These are phyloP conservation scores for Malus domestica DNA, from an alignment of 306 rosid species.

Conservation along the genomic window ASM211411v1 NC_041797.1:16712501-16713000, in stretches of 20 bases:
- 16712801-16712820: neutral
- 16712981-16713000: conserved; percentile 31
- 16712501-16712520: neutral
- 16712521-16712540: neutral
- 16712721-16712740: neutral
- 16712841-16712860: neutral
- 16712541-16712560: neutral
- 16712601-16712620: neutral
- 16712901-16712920: conserved; percentile 69
- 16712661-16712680: neutral
- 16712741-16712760: neutral
- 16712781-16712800: neutral
- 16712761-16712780: neutral
- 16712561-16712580: neutral
- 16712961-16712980: conserved; percentile 46
- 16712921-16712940: conserved; percentile 58
- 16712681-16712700: neutral
- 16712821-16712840: neutral
- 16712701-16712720: neutral
- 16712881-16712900: conserved; percentile 66
- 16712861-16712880: neutral
- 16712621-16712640: neutral
- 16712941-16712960: conserved; percentile 31
- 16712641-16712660: neutral
- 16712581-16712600: neutral